Evolutionary conservation across 768 basidiomycete genomes (phyloP), one percentile per base, ranked within the genome.

Genomic region (Basidioascus undulatus): DNA sequence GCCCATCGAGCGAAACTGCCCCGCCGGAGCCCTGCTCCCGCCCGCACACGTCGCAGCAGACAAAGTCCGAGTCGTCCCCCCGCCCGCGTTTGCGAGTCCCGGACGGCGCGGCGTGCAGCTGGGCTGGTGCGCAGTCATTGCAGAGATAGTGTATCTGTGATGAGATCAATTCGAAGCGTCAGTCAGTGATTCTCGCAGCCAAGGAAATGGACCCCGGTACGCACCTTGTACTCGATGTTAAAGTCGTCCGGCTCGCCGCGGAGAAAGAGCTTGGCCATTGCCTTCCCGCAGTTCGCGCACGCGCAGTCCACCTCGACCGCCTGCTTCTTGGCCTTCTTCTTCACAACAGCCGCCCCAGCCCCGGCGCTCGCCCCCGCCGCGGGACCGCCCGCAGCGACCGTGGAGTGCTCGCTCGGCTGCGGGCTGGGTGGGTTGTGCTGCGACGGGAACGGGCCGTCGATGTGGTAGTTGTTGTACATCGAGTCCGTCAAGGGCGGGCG

Each of bases 161-260:
- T 35, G 34, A 21, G 34, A 35, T 35, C 12, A 35, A 35, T 5
- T 16, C 21, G n/a, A 16, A 11, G 18, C 21, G 34, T 16, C 34
- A 16, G 19, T 11, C n/a, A 9, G 34, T 35, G 4, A 16, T 35
- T 4, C 19, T 35, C 5, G 30, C 46, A 47, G 1, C 15, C 0
- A 10, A 32, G 9, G 35, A 43, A 47, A 11, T 23, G 24, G 37
- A 44, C 42, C 9, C 16, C 20, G n/a, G 43, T n/a, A n/a, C n/a
- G n/a, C n/a, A n/a, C 8, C 4, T 40, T 25, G 35, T 42, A 48
- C n/a, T 44, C 42, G 6, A 50, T 43, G 6, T 44, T 34, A 23
- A 49, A 37, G 23, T 44, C 39, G 24, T 38, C 32, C 33, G 37
- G 27, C 33, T 47, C 44, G 10, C 51, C 51, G 10, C 51, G 49